phyloP scores from a whole-genome alignment of 1,139 yeast genomes.

The Torulaspora pretoriensis region DNA sequence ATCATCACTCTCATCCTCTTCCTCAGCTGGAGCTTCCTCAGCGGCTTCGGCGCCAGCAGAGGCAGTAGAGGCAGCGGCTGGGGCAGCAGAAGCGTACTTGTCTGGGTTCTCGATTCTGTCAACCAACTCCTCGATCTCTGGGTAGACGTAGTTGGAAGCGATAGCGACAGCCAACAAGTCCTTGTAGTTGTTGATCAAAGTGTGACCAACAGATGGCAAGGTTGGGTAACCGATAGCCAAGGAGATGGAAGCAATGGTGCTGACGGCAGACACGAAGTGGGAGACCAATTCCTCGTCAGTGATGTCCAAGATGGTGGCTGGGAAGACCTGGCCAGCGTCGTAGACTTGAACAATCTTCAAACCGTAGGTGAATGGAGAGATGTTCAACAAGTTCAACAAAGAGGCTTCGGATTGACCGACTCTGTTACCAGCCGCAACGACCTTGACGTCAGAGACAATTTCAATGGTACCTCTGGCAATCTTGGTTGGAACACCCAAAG shows the following conservation, averaged over 20 bases:
- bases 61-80: constrained; percentile 70
- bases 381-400: constrained; percentile 98
- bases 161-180: constrained; percentile 95
- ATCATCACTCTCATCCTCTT: constrained; percentile 71
- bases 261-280: constrained; percentile 90
- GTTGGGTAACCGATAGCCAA: constrained; percentile 99
- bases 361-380: constrained; percentile 99
- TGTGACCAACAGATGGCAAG: constrained; percentile 98
- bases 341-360: constrained; percentile 92
- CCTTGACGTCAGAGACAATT: constrained; percentile 95
- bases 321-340: constrained; percentile 98
- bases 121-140: constrained; percentile 98
- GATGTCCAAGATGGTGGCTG: constrained; percentile 94
- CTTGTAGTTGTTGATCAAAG: constrained; percentile 98
- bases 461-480: constrained; percentile 99
- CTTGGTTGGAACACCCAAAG: constrained; percentile 99
- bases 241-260: constrained; percentile 92
- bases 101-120: constrained; percentile 99
- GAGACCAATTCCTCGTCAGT: constrained; percentile 93
- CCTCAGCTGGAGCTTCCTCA: constrained; percentile 72
- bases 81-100: constrained; percentile 97
- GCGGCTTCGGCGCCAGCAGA: constrained; percentile 60
- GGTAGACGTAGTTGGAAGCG: constrained; percentile 98
- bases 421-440: constrained; percentile 76
- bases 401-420: constrained; percentile 99